Base-by-base conservation (phyloP, 129 eudicot species). In the Heracleum sosnowskyi region DNA sequence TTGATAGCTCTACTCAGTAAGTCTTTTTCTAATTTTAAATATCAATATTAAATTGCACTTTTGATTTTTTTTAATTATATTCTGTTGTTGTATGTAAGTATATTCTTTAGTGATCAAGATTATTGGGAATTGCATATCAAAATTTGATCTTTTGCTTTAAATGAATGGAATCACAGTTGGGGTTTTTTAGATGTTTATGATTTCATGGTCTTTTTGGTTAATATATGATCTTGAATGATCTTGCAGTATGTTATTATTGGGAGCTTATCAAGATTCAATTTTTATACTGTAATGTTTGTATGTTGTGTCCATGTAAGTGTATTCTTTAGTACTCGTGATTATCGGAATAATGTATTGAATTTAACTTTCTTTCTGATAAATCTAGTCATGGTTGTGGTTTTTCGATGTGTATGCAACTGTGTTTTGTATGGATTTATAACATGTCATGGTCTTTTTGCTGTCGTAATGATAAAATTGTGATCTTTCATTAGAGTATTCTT, bases 1-100 rank as follows among this genome's bases (percentile, higher is more conserved):
- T 91, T 77, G 97, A 93, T 82, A 84, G 97, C 80, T 93, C 98
- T 22, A 93, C 97, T 72, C 98, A 91, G 95, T 93, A 78, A 85
- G 89, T 80, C 26, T 57, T 18, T 22, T 41, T 76, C 74, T 70
- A 33, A 17, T 49, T 5, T 7, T 60, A 1, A n/a, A 16, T 57
- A 60, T 60, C 34, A 60, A n/a, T 1, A n/a, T n/a, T 7, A 60
- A 24, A 7, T 10, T 60, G 33, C 1, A n/a, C 26, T 60, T 60
- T 3, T 28, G 10, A 26, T n/a, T n/a, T 60, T 17, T n/a, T 18
- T 28, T 26, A 8, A 1, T 62, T 62, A 24, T 11, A 20, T 49
- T 49, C 24, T 49, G n/a, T 47, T 20, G 1, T 2, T 49, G 9
- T 49, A 2, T 47, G 10, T 46, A 12, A 17, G 24, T 49, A 49